A percentile compares a stretch with the other conserved stretches of the same genome.
These are phyloP conservation scores for Echeveria elegans DNA, from an alignment of 164 flowering plant genomes.

Conservation along the genomic window DNA sequence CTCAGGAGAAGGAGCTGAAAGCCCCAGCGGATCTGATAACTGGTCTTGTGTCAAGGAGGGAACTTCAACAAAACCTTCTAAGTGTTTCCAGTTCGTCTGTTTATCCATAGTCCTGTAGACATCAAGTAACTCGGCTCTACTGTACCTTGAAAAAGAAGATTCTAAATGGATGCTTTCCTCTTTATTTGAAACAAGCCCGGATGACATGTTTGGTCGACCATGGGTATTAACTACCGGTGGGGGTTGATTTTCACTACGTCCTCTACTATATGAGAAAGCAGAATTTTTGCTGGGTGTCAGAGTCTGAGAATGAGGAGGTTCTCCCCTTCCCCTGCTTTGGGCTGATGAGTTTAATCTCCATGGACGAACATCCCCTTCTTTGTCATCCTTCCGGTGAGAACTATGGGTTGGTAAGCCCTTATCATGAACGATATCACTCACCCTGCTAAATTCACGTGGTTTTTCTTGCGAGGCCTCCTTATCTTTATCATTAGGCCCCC, in stretches of 20 bases:
- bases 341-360: constrained; percentile 62
- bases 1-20: constrained; percentile 63
- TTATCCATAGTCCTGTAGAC: constrained; percentile 53
- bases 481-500: constrained; percentile 91
- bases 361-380: constrained; percentile 58
- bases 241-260: constrained; percentile 50
- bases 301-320: constrained; percentile 45
- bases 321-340: constrained; percentile 69
- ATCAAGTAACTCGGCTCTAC: constrained; percentile 71
- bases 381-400: constrained; percentile 53
- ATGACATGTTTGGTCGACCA: constrained; percentile 40
- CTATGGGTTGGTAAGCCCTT: constrained; percentile 34
- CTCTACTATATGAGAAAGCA: constrained; percentile 51
- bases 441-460: constrained; percentile 48
- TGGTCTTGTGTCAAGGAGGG: constrained; percentile 63
- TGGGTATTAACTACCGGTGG: constrained; percentile 55
- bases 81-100: constrained; percentile 18
- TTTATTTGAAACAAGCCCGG: constrained; percentile 32
- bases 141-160: constrained; percentile 42
- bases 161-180: constrained; percentile 44
- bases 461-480: constrained; percentile 52
- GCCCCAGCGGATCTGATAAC: constrained; percentile 73
- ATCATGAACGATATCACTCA: constrained; percentile 47
- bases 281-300: constrained; percentile 40
- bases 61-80: constrained; percentile 46